Evolutionary conservation across 306 rosid species (phyloP).

Genomic region (Prosopis cineraria): DNA sequence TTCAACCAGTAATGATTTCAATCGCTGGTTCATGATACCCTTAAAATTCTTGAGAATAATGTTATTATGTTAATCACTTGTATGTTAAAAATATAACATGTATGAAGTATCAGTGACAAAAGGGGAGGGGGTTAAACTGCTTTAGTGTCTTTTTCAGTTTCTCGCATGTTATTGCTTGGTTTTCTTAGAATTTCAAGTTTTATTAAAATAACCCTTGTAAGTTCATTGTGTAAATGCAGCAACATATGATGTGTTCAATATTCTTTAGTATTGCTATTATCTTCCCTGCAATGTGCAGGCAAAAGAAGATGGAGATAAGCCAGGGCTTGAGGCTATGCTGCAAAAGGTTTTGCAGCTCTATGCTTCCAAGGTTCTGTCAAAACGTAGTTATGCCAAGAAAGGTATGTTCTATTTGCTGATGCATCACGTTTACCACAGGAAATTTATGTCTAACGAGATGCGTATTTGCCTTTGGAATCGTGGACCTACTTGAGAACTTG

Average conservation of each 20-base stretch:
- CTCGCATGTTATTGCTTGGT: conserved; percentile 11
- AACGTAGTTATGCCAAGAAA: conserved; percentile 77
- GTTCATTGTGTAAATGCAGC: conserved; percentile 3
- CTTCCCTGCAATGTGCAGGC: conserved; percentile 60
- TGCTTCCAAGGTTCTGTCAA: conserved; percentile 86
- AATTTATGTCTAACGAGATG: conserved; percentile 24
- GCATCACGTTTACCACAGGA: not conserved
- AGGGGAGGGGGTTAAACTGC: not conserved
- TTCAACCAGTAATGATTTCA: conserved; percentile 21
- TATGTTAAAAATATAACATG: not conserved
- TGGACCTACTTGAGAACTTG: not conserved
- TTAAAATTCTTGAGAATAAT: not conserved
- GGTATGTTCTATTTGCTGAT: conserved; percentile 42
- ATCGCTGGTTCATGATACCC: conserved; percentile 34
- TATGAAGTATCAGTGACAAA: not conserved
- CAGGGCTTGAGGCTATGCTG: conserved; percentile 95
- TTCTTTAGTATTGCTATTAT: conserved; percentile 16
- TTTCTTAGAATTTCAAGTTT: conserved; percentile 16
- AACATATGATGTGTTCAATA: conserved; percentile 6
- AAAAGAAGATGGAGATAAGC: conserved; percentile 94
- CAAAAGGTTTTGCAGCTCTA: conserved; percentile 93
- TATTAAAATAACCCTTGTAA: conserved; percentile 17
- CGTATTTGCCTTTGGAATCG: conserved; percentile 30
- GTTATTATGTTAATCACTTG: not conserved
- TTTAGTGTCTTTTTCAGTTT: not conserved